These are phyloP conservation scores for Tuber indicum DNA, from an alignment of 495 filamentous ascomycete species.

Conservation along the genomic window DNA sequence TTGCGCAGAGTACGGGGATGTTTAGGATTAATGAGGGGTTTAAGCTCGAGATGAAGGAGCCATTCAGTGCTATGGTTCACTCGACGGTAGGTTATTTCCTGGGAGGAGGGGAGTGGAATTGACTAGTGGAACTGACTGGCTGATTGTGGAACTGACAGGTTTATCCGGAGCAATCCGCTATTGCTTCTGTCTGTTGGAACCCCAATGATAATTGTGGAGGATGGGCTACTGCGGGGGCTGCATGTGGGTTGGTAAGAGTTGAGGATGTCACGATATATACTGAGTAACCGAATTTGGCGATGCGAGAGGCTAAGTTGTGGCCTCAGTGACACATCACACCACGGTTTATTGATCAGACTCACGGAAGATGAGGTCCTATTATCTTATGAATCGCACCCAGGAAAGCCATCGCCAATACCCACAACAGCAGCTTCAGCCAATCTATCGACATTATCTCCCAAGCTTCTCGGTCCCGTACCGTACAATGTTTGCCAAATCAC, in stretches of 20 bases:
- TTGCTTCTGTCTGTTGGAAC: conserved; percentile 60
- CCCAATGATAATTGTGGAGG: conserved; percentile 56
- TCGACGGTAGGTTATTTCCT: conserved; percentile 17
- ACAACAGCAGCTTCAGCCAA: not conserved
- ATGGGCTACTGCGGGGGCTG: conserved; percentile 60
- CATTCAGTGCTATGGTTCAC: conserved; percentile 27
- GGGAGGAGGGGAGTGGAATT: not conserved
- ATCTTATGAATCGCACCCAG: not conserved
- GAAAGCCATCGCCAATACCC: not conserved
- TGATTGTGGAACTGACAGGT: conserved; percentile 47
- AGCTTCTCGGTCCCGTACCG: not conserved
- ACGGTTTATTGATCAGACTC: not conserved
- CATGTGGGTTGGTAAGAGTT: conserved; percentile 59
- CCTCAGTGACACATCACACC: not conserved
- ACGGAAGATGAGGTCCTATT: not conserved
- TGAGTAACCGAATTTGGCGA: not conserved
- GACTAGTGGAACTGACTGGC: not conserved
- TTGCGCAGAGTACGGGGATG: conserved; percentile 44
- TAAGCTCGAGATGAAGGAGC: conserved; percentile 47
- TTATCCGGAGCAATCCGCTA: conserved; percentile 54
- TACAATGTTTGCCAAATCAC: not conserved
- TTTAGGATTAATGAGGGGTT: conserved; percentile 58
- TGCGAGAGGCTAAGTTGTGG: not conserved
- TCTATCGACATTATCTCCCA: not conserved
- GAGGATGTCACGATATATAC: conserved; percentile 56